Conservation (phyloP, 1,139 yeast species). For the Sugiyamaella xylanicola region DNA sequence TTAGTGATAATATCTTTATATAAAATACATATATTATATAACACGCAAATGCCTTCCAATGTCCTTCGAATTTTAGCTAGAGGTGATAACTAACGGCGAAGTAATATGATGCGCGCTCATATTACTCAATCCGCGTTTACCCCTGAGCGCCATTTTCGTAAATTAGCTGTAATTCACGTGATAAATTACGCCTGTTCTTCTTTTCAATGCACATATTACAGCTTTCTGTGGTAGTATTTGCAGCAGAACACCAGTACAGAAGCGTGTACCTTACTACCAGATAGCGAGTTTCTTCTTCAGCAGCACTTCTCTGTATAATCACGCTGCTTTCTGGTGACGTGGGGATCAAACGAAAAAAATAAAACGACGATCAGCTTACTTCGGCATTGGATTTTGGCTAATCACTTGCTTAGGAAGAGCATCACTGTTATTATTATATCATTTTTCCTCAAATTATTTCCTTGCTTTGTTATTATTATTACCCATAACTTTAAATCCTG, state of each 20-base stretch:
- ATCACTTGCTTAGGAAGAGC: neutral
- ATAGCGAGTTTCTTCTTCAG: neutral
- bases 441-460: neutral
- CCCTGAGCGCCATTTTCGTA: neutral
- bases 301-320: neutral
- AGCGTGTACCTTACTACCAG: neutral
- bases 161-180: neutral
- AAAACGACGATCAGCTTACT: neutral
- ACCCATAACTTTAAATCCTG: neutral
- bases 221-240: neutral
- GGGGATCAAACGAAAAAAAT: neutral
- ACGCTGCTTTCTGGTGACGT: too few species aligned
- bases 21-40: too few species aligned
- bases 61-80: too few species aligned
- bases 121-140: neutral
- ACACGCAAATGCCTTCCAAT: too few species aligned
- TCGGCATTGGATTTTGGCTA: neutral
- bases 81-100: too few species aligned
- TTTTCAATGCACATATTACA: neutral
- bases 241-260: neutral
- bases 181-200: neutral
- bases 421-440: neutral
- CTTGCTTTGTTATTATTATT: neutral
- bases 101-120: neutral
- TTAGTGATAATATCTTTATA: too few species aligned